Percentiles rank a stretch among this genome's conserved stretches.
Conservation (phyloP, 2,329 filamentous ascomycete genomes). For the Fusarium xylarioides region DNA sequence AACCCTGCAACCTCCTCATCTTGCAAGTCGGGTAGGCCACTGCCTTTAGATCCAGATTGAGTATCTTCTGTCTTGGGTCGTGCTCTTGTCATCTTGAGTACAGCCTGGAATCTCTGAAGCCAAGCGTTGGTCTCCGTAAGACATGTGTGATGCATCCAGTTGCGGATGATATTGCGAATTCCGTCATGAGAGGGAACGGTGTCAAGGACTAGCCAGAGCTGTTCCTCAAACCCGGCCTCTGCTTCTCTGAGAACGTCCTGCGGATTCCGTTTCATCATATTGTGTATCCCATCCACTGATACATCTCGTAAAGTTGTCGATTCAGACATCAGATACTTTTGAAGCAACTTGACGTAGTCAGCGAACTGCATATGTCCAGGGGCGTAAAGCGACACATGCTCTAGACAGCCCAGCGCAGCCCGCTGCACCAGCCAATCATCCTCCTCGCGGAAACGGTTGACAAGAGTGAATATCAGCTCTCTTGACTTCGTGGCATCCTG, state of each 20-base stretch:
- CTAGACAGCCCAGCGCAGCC: conserved; percentile 83
- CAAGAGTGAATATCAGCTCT: conserved; percentile 87
- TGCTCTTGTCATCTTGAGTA: conserved; percentile 85
- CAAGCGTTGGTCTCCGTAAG: conserved; percentile 82
- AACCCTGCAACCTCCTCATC: conserved; percentile 98
- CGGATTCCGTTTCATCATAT: conserved; percentile 92
- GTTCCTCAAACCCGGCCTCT: conserved; percentile 82
- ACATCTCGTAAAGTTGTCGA: conserved; percentile 77
- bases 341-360: conserved; percentile 83
- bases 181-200: conserved; percentile 77
- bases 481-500: conserved; percentile 93
- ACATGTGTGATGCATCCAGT: conserved; percentile 93
- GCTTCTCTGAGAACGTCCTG: conserved; percentile 82
- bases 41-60: conserved; percentile 55
- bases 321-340: conserved; percentile 77
- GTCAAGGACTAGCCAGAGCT: conserved; percentile 91
- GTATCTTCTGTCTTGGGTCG: conserved; percentile 66
- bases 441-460: conserved; percentile 83
- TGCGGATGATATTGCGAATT: conserved; percentile 86
- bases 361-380: conserved; percentile 85
- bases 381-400: conserved; percentile 92
- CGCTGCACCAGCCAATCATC: conserved; percentile 75
- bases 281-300: conserved; percentile 88
- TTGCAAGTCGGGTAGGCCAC: conserved; percentile 77
- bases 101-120: conserved; percentile 87